Evolutionary conservation across 106 monocot species (phyloP), one percentile per base, ranked within the genome.

Genomic region (Cymbidium sinense): DNA sequence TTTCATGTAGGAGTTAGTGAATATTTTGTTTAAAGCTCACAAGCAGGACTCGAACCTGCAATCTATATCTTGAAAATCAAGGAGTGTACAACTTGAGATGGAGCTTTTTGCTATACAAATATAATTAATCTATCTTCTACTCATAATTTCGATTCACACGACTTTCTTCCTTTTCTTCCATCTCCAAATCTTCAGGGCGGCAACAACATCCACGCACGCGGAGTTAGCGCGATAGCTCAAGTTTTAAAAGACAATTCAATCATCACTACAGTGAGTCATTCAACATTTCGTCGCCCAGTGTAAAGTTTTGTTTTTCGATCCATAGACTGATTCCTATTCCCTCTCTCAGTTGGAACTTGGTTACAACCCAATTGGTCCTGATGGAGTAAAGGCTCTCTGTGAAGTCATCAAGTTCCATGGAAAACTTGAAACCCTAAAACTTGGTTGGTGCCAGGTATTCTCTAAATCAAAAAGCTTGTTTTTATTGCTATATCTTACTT

Each of bases 351-450:
- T 99, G 83, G 99, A 99, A 83, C 81, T 99, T 74, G 89, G 99
- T 36, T 99, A 99, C 79, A 99, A 99, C 70, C 99, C 95, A n/a
- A 90, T 99, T 25, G 99, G 99, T 21, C 83, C 99, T 70, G 95
- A 99, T 31, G 99, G 99, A 4, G 93, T 75, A 52, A 91, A 89
- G 77, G 80, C 86, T 86, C 64, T 99, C 17, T 95, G 86, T 76
- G 92, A 99, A 64, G 80, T 95, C 64, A 84, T 99, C 34, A 99
- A 99, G 83, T 99, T 99, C 81, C 90, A 99, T 75, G 90, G 99
- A 39, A 99, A 95, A 78, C 77, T 99, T 61, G 90, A 91, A 86
- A 99, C 91, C 6, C 82, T 99, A 5, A 99, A 99, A 75, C 95
- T 99, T 79, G 92, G 92, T 43, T 99, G 99, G 99, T 99, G 99